These are phyloP conservation scores for Gleditsia sinensis DNA, from an alignment of 306 rosid species.

Conservation along the genomic window DNA sequence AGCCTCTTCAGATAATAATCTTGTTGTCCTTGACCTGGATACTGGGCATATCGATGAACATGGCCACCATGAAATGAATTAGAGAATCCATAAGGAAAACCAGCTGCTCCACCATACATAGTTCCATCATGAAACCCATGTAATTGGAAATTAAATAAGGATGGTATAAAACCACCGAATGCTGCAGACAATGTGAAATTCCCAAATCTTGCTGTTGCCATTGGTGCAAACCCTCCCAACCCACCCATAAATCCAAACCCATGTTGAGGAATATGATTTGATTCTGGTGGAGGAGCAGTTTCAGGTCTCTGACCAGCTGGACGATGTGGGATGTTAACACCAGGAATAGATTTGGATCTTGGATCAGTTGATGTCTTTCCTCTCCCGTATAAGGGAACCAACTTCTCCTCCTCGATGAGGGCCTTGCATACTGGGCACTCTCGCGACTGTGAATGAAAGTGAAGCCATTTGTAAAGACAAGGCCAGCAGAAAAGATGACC, in stretches of 20 bases:
- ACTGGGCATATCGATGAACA: conserved; percentile 55
- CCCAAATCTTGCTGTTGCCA: conserved; percentile 72
- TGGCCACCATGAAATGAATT: conserved; percentile 62
- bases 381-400: conserved; percentile 89
- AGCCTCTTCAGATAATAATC: conserved; percentile 75
- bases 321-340: conserved; percentile 69
- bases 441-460: conserved; percentile 69
- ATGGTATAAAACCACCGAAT: conserved; percentile 79
- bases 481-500: conserved; percentile 98
- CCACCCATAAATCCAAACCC: conserved; percentile 75
- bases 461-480: conserved; percentile 91
- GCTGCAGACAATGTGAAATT: conserved; percentile 82
- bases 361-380: conserved; percentile 90
- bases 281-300: conserved; percentile 74
- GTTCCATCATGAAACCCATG: conserved; percentile 69
- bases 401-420: conserved; percentile 65
- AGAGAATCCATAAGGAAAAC: conserved; percentile 67
- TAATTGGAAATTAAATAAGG: conserved; percentile 69
- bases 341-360: conserved; percentile 76
- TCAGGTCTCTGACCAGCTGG: conserved; percentile 89
- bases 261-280: conserved; percentile 56
- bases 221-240: conserved; percentile 75
- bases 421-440: conserved; percentile 96
- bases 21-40: conserved; percentile 62
- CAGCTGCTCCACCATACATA: conserved; percentile 62